Evolutionary conservation across 768 basidiomycete genomes (phyloP).

Genomic region (Xanthoconium purpureum): DNA sequence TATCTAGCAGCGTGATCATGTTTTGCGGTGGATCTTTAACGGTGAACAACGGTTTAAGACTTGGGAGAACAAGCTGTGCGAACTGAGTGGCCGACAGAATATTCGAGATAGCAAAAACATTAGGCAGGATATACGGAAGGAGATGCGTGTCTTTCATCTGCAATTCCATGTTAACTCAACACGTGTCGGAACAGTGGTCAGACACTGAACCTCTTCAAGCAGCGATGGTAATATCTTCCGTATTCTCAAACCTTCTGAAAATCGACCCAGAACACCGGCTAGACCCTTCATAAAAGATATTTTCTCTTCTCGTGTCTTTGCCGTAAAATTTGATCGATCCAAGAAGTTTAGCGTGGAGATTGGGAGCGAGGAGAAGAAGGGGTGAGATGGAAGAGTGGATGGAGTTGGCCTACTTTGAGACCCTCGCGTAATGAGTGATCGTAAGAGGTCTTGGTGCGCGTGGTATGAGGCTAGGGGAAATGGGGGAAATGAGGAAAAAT

Average conservation of each 20-base stretch:
- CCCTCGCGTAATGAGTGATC: slow-evolving; percentile 77
- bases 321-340: slow-evolving; percentile 91
- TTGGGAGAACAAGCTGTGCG: slow-evolving; percentile 74
- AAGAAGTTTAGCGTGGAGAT: slow-evolving; percentile 96
- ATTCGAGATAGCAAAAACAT: slow-evolving; percentile 87
- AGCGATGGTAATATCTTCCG: slow-evolving; percentile 91
- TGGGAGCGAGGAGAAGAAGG: slow-evolving; percentile 94
- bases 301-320: slow-evolving; percentile 93
- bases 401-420: slow-evolving; percentile 73
- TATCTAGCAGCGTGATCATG: slow-evolving; percentile 91
- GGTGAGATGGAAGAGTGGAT: slow-evolving; percentile 71
- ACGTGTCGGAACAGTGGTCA: neutral
- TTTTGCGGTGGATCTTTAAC: slow-evolving; percentile 97
- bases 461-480: slow-evolving; percentile 8
- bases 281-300: slow-evolving; percentile 94
- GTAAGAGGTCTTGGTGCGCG: slow-evolving; percentile 60
- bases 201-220: slow-evolving; percentile 77
- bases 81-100: slow-evolving; percentile 79
- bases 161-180: slow-evolving; percentile 8
- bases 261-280: slow-evolving; percentile 71
- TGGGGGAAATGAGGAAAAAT: neutral
- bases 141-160: slow-evolving; percentile 94
- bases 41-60: slow-evolving; percentile 83
- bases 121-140: slow-evolving; percentile 92
- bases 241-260: slow-evolving; percentile 81